A percentile compares a stretch with the other conserved stretches of the same genome.
Conservation (phyloP, 768 basidiomycete species). For the Daedaleopsis sinensis region DNA sequence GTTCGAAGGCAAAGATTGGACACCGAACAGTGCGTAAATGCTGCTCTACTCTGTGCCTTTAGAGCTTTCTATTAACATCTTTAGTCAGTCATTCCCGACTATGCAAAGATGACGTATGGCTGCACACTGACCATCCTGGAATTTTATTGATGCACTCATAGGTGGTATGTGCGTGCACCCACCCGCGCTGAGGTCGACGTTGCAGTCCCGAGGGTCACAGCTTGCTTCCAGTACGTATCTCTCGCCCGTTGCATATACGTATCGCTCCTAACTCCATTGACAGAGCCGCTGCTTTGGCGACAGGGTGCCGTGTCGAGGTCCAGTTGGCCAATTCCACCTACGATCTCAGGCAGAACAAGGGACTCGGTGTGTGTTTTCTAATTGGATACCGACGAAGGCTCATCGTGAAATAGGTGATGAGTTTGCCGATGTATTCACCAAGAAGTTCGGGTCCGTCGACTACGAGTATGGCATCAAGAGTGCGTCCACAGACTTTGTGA, state of each 20-base stretch:
- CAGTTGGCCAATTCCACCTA: conserved; percentile 37
- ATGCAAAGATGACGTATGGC: conserved; percentile 65
- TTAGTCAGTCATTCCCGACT: conserved; percentile 78
- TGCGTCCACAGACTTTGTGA: conserved; percentile 84
- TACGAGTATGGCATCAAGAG: conserved; percentile 67
- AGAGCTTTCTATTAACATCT: not conserved
- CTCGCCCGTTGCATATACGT: not conserved
- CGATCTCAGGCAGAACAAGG: conserved; percentile 72
- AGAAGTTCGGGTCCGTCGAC: conserved; percentile 64
- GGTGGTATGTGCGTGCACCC: conserved; percentile 77
- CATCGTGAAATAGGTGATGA: conserved; percentile 51
- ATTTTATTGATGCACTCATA: conserved; percentile 22
- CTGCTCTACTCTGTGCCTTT: not conserved
- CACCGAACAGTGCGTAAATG: conserved; percentile 58
- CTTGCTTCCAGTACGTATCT: conserved; percentile 68
- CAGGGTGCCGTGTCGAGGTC: conserved; percentile 59
- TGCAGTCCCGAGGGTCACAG: conserved; percentile 59
- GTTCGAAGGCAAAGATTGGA: conserved; percentile 77
- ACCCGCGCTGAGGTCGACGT: conserved; percentile 61
- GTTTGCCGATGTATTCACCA: conserved; percentile 61
- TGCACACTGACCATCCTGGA: too few relatives aligned
- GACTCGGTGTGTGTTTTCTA: conserved; percentile 46
- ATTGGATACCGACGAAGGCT: not conserved
- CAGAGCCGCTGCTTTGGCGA: conserved; percentile 70
- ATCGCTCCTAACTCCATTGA: not conserved